Conservation (phyloP, 2,329 filamentous ascomycete genomes). For the Sporothrix dimorphospora region DNA sequence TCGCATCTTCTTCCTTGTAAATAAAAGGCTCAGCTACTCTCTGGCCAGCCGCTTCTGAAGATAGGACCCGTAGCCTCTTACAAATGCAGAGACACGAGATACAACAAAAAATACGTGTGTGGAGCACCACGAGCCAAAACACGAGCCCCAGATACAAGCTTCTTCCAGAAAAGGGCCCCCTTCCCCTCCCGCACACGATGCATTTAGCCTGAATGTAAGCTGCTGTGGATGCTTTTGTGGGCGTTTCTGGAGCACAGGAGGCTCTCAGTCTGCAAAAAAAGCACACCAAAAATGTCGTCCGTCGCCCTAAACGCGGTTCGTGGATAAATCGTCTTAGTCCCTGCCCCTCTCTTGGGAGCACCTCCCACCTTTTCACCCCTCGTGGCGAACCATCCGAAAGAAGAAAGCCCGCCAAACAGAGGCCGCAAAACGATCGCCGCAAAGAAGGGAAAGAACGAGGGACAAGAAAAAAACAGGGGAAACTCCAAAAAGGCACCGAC, state of each 20-base stretch:
- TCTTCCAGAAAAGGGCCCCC: background rate
- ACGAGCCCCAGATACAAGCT: background rate
- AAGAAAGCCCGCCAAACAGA: constrained; percentile 28
- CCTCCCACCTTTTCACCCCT: background rate
- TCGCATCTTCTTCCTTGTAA: background rate
- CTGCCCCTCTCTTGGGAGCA: background rate
- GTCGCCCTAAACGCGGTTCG: constrained; percentile 15
- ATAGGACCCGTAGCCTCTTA: background rate
- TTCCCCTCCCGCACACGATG: constrained; percentile 21
- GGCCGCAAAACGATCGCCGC: background rate
- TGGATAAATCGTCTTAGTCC: constrained; percentile 16
- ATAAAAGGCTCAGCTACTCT: background rate
- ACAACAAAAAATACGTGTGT: background rate
- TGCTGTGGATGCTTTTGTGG: constrained; percentile 17
- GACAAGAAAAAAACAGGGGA: background rate
- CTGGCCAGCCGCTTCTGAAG: background rate
- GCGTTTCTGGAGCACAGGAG: background rate
- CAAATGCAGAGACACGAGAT: background rate
- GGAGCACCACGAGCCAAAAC: background rate
- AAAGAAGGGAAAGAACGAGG: background rate
- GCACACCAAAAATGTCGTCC: background rate
- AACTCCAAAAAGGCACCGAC: constrained; percentile 22
- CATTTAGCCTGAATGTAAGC: constrained; percentile 25
- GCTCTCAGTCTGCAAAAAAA: background rate
- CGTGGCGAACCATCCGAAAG: background rate